A percentile compares a stretch with the other conserved stretches of the same genome.
Evolutionary conservation across 352 stramenopile species (phyloP).

Genomic region (Phytophthora nicotianae): DNA sequence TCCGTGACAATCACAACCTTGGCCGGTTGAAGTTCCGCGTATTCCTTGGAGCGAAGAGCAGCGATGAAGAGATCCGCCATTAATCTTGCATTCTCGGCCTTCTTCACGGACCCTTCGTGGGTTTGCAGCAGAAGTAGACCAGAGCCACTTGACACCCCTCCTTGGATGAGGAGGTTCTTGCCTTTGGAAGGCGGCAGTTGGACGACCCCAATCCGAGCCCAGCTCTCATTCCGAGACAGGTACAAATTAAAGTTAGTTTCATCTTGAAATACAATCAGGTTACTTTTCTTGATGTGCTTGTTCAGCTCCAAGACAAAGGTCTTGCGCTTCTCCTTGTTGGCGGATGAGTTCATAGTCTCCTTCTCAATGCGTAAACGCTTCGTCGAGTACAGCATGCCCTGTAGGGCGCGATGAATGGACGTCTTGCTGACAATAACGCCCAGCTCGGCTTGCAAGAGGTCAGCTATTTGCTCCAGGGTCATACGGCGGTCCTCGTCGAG

Average conservation of each 20-base stretch:
- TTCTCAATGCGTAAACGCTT: slow-evolving; percentile 33
- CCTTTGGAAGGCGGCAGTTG: slow-evolving; percentile 15
- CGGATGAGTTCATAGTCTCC: slow-evolving; percentile 22
- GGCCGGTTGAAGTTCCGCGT: slow-evolving; percentile 8
- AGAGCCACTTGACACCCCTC: background rate
- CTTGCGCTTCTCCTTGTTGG: slow-evolving; percentile 27
- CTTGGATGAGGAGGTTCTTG: slow-evolving; percentile 24
- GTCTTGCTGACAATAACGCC: too few relatives aligned
- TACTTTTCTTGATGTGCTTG: slow-evolving; percentile 13
- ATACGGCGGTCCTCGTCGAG: too few relatives aligned
- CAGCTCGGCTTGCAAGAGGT: too few relatives aligned
- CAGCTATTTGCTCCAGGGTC: too few relatives aligned
- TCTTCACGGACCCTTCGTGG: slow-evolving; percentile 18
- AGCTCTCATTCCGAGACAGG: slow-evolving; percentile 12
- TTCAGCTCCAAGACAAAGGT: slow-evolving; percentile 17
- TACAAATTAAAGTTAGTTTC: slow-evolving; percentile 40
- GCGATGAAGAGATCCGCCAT: slow-evolving; percentile 27
- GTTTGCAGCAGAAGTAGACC: slow-evolving; percentile 20
- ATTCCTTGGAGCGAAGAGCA: slow-evolving; percentile 7
- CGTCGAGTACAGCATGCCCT: slow-evolving; percentile 23
- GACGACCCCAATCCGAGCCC: slow-evolving; percentile 15
- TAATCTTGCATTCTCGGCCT: slow-evolving; percentile 7
- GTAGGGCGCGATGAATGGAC: too few relatives aligned
- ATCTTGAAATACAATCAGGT: slow-evolving; percentile 33
- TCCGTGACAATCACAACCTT: slow-evolving; percentile 30